Base-by-base conservation (phyloP, 202 grass and related monocot genomes). In the Alloteropsis angusta region DNA sequence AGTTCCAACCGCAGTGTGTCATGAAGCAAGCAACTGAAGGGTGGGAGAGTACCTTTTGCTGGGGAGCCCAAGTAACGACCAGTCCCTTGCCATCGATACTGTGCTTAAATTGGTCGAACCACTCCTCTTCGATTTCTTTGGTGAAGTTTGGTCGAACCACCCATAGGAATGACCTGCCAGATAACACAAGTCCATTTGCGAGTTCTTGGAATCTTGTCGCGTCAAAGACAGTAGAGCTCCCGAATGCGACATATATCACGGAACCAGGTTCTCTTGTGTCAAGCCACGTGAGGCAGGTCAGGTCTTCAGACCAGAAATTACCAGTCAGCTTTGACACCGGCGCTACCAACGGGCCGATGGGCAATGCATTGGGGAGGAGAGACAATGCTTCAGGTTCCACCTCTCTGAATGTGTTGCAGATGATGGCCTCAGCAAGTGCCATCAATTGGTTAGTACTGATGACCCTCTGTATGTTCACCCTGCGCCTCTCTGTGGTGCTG, bases 391-490 rank as follows among this genome's bases (percentile, higher is more conserved):
- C 74, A 7, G 75, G 60, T 69, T 93, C 88, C 11, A 86, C 80
- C 35, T 91, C 90, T 22, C 71, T 43, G 67, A 68, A 93, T 36
- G 88, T 84, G 79, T 97, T 97, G 84, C 88, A 88, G 53, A 97
- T 82, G 48, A 89, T 78, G 4, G 57, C 44, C 13, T 97, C 84
- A n/a, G 88, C 67, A 1, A 86, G 79, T 4, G 47, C 25, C 4
- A 86, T 63, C 38, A 65, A 25, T 74, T 21, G 58, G 68, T 78
- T 91, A 50, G 86, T 85, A 25, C 21, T 75, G 6, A 80, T 21
- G 11, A 90, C 56, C 2, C 68, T 62, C 17, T 72, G 61, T 77
- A 93, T 86, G 44, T 92, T 88, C 57, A 57, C 28, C 65, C 46
- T 66, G 10, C 84, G 49, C 44, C 73, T 77, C 75, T 86, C 75